Percentiles rank a stretch among this genome's conserved stretches.
These are phyloP conservation scores for Talaromyces sp. DNA, from an alignment of 2,329 filamentous ascomycete species.

Conservation along the genomic window DNA sequence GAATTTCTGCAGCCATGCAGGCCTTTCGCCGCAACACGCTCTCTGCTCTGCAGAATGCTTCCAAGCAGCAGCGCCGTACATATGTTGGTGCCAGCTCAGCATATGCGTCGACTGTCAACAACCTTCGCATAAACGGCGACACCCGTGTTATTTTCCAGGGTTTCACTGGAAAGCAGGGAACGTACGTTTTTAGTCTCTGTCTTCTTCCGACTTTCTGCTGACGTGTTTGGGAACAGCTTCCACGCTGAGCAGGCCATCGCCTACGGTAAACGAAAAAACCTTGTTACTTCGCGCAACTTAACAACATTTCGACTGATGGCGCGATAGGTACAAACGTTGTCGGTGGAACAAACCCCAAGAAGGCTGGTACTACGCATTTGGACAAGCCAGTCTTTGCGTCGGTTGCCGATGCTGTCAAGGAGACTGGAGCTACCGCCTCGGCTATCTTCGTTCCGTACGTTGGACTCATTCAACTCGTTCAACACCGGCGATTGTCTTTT, in stretches of 20 bases:
- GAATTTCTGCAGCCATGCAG: slow-evolving; percentile 61
- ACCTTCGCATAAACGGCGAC: slow-evolving; percentile 86
- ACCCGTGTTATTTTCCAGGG: slow-evolving; percentile 97
- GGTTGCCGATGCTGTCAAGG: slow-evolving; percentile 80
- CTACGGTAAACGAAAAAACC: slow-evolving; percentile 65
- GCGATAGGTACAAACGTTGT: slow-evolving; percentile 85
- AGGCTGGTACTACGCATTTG: slow-evolving; percentile 86
- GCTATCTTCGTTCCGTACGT: slow-evolving; percentile 97
- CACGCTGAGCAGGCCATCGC: slow-evolving; percentile 97
- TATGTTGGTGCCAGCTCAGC: slow-evolving; percentile 69
- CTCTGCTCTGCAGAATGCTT: slow-evolving; percentile 62
- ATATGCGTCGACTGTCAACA: slow-evolving; percentile 69
- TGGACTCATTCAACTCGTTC: slow-evolving; percentile 54
- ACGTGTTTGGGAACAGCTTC: slow-evolving; percentile 59
- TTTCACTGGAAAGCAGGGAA: slow-evolving; percentile 96
- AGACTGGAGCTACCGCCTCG: slow-evolving; percentile 84
- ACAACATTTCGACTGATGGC: background rate
- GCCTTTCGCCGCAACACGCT: slow-evolving; percentile 69
- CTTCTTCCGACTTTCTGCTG: slow-evolving; percentile 19
- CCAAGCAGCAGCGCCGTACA: slow-evolving; percentile 58
- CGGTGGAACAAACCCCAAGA: slow-evolving; percentile 98
- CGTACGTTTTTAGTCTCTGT: slow-evolving; percentile 53
- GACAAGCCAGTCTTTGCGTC: slow-evolving; percentile 88
- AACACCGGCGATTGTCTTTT: slow-evolving; percentile 12
- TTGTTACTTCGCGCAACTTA: slow-evolving; percentile 21